These are phyloP conservation scores for Saturnispora silvae DNA, from an alignment of 805 yeast species.

Conservation along the genomic window DNA sequence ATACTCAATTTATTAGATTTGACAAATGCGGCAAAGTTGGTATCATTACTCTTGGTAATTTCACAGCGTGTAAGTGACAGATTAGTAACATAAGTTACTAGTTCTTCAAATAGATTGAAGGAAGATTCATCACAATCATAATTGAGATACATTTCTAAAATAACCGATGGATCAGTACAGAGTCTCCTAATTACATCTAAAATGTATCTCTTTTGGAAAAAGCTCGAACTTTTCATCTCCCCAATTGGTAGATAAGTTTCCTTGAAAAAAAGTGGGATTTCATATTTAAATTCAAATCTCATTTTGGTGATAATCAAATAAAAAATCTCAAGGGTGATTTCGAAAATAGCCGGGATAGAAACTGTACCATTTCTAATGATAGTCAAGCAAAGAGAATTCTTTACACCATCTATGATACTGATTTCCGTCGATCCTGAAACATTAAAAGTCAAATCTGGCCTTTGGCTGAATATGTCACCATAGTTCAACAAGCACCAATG, in stretches of 20 bases:
- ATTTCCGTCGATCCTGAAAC: slow-evolving; percentile 43
- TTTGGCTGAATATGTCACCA: slow-evolving; percentile 65
- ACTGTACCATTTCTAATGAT: slow-evolving; percentile 90
- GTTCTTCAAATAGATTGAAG: slow-evolving; percentile 77
- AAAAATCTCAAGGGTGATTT: slow-evolving; percentile 82
- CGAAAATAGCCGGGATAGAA: slow-evolving; percentile 83
- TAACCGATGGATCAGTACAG: slow-evolving; percentile 78
- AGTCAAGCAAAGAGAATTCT: slow-evolving; percentile 74
- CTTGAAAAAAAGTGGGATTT: slow-evolving; percentile 84
- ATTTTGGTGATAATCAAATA: slow-evolving; percentile 80
- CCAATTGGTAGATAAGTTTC: slow-evolving; percentile 92
- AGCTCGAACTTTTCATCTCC: slow-evolving; percentile 81
- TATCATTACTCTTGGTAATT: slow-evolving; percentile 57
- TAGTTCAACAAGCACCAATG: slow-evolving; percentile 81
- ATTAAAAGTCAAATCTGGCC: slow-evolving; percentile 41
- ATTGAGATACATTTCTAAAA: slow-evolving; percentile 87
- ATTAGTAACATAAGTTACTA: slow-evolving; percentile 68
- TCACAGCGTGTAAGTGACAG: slow-evolving; percentile 62
- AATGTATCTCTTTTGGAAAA: slow-evolving; percentile 87
- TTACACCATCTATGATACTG: slow-evolving; percentile 63
- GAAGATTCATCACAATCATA: slow-evolving; percentile 83
- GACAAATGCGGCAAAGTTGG: slow-evolving; percentile 37
- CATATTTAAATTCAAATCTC: slow-evolving; percentile 81
- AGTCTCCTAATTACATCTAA: slow-evolving; percentile 71
- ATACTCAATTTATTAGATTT: slow-evolving; percentile 24